Conservation (phyloP, 345 rosid species). For the Atalantia buxifolia region DNA sequence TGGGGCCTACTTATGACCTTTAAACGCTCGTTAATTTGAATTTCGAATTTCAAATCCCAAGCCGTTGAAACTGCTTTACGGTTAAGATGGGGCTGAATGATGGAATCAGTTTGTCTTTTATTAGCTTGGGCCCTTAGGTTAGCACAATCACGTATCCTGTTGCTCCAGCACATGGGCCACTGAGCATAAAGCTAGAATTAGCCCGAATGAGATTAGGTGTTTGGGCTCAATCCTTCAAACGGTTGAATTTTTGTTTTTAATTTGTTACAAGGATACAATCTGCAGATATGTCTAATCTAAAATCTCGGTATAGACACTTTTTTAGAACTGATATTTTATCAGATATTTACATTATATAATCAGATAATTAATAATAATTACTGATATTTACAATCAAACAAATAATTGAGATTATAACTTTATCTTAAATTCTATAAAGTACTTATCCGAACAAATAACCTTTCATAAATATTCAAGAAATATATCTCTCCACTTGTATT, state of each 20-base stretch:
- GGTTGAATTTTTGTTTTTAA: not conserved
- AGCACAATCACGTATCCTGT: not conserved
- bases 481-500: no score
- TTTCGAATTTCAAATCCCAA: slow-evolving; percentile 12
- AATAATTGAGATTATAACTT: no score
- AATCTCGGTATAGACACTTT: no score
- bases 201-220: not conserved
- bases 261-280: no score
- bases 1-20: not conserved
- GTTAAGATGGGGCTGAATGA: not conserved
- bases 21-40: slow-evolving; percentile 3
- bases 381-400: no score
- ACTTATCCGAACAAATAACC: rapidly evolving
- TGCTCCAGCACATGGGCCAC: not conserved
- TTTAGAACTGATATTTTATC: no score
- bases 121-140: not conserved
- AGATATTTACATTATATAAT: no score
- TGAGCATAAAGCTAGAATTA: no score
- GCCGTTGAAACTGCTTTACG: slow-evolving; percentile 18
- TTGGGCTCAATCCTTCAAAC: not conserved
- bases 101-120: not conserved
- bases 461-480: no score
- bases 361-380: no score
- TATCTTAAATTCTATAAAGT: no score
- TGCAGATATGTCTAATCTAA: no score